These are phyloP conservation scores for Annulohypoxylon moriforme DNA, from an alignment of 495 filamentous ascomycete species.

Conservation along the genomic window DNA sequence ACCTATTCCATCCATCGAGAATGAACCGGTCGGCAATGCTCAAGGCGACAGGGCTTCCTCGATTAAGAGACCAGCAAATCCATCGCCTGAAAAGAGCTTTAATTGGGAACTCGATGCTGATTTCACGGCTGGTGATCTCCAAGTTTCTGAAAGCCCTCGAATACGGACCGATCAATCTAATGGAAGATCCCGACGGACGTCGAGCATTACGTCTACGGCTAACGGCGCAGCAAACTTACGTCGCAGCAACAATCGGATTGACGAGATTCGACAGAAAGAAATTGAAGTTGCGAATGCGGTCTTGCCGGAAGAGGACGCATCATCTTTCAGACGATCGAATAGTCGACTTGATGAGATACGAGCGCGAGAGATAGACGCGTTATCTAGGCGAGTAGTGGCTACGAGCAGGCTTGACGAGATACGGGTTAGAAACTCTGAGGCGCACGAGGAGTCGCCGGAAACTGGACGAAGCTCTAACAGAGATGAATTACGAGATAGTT, in stretches of 20 bases:
- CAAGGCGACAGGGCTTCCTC: constrained; percentile 50
- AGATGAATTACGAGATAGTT: constrained; percentile 21
- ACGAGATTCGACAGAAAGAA: constrained; percentile 57
- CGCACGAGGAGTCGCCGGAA: constrained; percentile 47
- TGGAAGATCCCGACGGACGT: constrained; percentile 5
- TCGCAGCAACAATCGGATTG: constrained; percentile 53
- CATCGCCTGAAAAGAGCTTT: constrained; percentile 60
- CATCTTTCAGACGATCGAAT: constrained; percentile 43
- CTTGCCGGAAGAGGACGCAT: constrained; percentile 34
- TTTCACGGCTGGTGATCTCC: constrained; percentile 71
- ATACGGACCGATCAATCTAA: constrained; percentile 45
- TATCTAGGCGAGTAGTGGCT: constrained; percentile 68
- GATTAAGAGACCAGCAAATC: constrained; percentile 51
- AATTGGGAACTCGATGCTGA: constrained; percentile 70
- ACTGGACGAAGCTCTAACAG: constrained; percentile 14
- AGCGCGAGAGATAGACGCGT: constrained; percentile 67
- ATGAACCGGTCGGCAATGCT: constrained; percentile 51
- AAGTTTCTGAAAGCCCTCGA: constrained; percentile 70
- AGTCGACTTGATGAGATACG: constrained; percentile 66
- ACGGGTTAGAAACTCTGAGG: constrained; percentile 62
- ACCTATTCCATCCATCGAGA: constrained; percentile 61
- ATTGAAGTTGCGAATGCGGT: constrained; percentile 46
- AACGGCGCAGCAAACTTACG: constrained; percentile 14
- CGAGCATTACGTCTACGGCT: constrained; percentile 27
- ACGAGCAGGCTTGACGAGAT: constrained; percentile 69